These are phyloP conservation scores for Lanzia echinophila DNA, from an alignment of 2,329 filamentous ascomycete genomes.

Conservation along the genomic window DNA sequence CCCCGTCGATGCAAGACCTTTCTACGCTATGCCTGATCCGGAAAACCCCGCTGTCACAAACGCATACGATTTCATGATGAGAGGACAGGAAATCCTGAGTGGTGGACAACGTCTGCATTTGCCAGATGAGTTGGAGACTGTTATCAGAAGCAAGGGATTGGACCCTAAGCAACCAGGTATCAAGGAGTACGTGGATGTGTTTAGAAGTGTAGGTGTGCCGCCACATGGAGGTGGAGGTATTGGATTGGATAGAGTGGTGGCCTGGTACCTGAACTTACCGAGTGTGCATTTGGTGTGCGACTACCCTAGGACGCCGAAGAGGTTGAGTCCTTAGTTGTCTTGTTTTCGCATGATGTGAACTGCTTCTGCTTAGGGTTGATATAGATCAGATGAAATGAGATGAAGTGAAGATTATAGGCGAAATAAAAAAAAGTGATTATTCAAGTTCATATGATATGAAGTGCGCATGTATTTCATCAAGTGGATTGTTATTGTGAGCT, in stretches of 20 bases:
- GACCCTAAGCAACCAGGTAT: constrained; percentile 69
- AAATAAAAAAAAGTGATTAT: too few species aligned
- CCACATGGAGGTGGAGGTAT: constrained; percentile 87
- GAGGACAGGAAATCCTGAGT: constrained; percentile 86
- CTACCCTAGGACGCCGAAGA: constrained; percentile 55
- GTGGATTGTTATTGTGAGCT: too few species aligned
- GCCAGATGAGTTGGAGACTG: constrained; percentile 65
- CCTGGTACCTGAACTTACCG: constrained; percentile 53
- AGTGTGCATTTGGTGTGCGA: constrained; percentile 52
- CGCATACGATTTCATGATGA: constrained; percentile 78
- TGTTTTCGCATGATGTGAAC: too few species aligned
- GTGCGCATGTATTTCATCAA: too few species aligned
- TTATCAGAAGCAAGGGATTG: constrained; percentile 73
- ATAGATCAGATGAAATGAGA: too few species aligned
- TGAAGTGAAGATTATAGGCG: too few species aligned
- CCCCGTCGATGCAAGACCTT: constrained; percentile 79
- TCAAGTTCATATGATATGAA: too few species aligned
- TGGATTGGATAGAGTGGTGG: constrained; percentile 79
- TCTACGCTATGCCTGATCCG: constrained; percentile 81
- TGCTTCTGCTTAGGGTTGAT: too few species aligned
- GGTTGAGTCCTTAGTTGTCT: constrained; percentile 44
- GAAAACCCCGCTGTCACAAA: constrained; percentile 60
- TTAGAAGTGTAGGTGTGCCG: constrained; percentile 74
- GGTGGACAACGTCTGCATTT: constrained; percentile 90
- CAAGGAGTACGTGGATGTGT: constrained; percentile 84